These are phyloP conservation scores for Hypoxylon rubiginosum DNA, from an alignment of 2,329 filamentous ascomycete genomes.

Conservation along the genomic window DNA sequence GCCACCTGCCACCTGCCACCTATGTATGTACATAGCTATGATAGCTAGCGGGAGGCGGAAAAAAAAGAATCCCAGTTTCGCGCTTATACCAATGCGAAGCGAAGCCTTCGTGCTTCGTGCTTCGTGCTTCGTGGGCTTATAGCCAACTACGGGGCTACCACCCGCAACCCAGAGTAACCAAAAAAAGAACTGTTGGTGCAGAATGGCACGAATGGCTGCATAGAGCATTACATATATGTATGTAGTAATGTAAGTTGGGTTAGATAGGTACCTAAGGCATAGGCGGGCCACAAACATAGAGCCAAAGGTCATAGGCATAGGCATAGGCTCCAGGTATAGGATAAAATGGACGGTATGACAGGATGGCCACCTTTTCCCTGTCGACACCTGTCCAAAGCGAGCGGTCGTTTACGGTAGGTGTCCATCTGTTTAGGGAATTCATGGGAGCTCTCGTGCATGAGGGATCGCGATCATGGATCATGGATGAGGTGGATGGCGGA, in stretches of 20 bases:
- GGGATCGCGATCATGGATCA: conserved; percentile 47
- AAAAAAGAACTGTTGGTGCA: neutral
- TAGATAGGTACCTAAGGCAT: too few relatives aligned
- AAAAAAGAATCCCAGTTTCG: conserved; percentile 3
- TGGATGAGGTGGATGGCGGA: conserved; percentile 30
- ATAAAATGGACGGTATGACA: neutral
- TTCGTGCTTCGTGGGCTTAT: neutral
- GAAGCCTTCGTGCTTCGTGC: too few relatives aligned
- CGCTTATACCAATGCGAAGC: conserved; percentile 16
- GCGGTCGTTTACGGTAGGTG: conserved; percentile 3
- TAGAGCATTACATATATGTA: too few relatives aligned
- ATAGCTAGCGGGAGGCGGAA: conserved; percentile 19
- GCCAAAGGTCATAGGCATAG: neutral
- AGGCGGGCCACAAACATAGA: neutral
- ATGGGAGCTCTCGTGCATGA: conserved; percentile 43
- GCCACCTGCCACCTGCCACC: too few relatives aligned
- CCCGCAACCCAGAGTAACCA: neutral
- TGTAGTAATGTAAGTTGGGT: too few relatives aligned
- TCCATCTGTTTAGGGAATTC: conserved; percentile 42
- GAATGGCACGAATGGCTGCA: neutral
- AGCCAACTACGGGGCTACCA: neutral
- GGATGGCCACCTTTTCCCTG: neutral
- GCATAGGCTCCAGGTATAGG: too few relatives aligned
- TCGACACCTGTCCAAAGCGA: neutral
- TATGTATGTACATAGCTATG: too few relatives aligned